Conservation (phyloP, 805 yeast genomes). For the Brettanomyces bruxellensis region DNA sequence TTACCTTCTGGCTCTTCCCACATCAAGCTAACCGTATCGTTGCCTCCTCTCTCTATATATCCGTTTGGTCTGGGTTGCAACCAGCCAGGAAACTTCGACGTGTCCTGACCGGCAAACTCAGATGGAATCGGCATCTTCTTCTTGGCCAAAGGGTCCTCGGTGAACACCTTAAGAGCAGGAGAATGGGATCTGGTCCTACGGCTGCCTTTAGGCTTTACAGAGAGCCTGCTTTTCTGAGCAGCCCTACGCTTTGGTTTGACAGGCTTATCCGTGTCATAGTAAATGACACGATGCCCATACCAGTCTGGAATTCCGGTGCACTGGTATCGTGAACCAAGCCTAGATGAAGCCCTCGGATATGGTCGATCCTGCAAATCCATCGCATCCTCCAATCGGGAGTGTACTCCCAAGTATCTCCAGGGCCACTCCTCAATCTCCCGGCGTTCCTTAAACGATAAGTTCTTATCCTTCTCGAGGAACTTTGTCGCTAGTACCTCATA, state of each 20-base stretch:
- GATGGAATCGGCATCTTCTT: constrained; percentile 31
- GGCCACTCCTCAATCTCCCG: constrained; percentile 70
- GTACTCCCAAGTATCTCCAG: constrained; percentile 69
- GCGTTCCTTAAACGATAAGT: constrained; percentile 34
- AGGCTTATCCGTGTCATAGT: constrained; percentile 36
- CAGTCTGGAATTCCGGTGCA: constrained; percentile 57
- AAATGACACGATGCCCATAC: constrained; percentile 56
- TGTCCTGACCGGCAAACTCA: constrained; percentile 31
- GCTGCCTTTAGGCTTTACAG: constrained; percentile 15
- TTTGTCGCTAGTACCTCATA: constrained; percentile 51
- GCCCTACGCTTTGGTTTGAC: background rate
- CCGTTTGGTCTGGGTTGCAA: constrained; percentile 72
- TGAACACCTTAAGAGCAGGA: constrained; percentile 7
- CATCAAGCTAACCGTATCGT: constrained; percentile 50
- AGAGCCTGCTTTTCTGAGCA: constrained; percentile 3
- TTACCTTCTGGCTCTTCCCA: constrained; percentile 45
- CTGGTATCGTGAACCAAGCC: constrained; percentile 70
- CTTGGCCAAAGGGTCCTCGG: constrained; percentile 1
- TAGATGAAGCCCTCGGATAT: constrained; percentile 70
- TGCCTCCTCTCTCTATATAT: constrained; percentile 76
- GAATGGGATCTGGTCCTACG: constrained; percentile 15
- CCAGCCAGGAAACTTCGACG: constrained; percentile 60
- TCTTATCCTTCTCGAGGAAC: constrained; percentile 39
- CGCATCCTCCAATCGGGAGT: constrained; percentile 66
- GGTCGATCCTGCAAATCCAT: constrained; percentile 71